Conservation (phyloP, 306 rosid species). For the Erythrophleum fordii region DNA sequence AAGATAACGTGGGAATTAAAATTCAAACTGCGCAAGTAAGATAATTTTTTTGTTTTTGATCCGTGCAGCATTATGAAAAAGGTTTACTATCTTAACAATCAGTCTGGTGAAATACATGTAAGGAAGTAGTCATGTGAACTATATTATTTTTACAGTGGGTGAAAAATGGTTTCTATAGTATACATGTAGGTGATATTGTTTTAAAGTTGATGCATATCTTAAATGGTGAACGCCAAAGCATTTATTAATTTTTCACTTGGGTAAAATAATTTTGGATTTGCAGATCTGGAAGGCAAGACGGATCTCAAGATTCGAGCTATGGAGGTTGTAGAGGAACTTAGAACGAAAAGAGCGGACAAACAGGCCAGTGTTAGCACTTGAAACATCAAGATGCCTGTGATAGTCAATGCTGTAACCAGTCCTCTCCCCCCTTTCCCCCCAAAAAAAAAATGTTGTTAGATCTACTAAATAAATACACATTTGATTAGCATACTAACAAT, state of each 20-base stretch:
- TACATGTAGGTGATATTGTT: background rate
- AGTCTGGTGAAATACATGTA: background rate
- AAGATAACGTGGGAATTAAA: background rate
- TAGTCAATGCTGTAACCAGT: conserved; percentile 17
- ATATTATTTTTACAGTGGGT: background rate
- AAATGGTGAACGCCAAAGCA: background rate
- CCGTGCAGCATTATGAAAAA: background rate
- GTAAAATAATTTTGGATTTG: conserved; percentile 35
- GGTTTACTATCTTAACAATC: background rate
- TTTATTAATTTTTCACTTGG: background rate
- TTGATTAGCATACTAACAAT: conserved; percentile 25
- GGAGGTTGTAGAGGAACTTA: conserved; percentile 92
- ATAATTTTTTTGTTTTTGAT: background rate
- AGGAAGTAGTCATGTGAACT: background rate
- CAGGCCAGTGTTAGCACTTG: conserved; percentile 61
- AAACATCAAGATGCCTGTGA: conserved; percentile 11
- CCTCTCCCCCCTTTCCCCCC: background rate
- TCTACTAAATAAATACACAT: background rate
- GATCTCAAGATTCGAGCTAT: conserved; percentile 90
- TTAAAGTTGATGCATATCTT: background rate
- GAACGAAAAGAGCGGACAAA: conserved; percentile 92
- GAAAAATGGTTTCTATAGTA: background rate
- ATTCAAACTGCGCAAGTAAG: background rate
- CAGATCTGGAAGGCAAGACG: conserved; percentile 97
- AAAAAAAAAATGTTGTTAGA: conserved; percentile 24